Evolutionary conservation across 2,329 filamentous ascomycete species (phyloP).

Genomic region (Ceratocystis huliohia): DNA sequence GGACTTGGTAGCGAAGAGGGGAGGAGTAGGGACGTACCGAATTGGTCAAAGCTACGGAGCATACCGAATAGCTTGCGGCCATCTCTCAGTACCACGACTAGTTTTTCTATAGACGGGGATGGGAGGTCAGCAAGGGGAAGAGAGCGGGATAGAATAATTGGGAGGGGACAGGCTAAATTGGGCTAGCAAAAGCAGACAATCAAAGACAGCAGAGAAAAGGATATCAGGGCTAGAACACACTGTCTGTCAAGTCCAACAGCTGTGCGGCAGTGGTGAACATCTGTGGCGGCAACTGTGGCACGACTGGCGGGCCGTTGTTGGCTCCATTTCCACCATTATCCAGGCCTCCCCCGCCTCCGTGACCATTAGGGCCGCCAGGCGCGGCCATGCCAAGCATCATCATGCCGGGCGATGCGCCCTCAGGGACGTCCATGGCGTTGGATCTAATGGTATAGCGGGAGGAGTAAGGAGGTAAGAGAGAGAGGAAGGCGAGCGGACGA

Average conservation of each 20-base stretch:
- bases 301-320: conserved; percentile 34
- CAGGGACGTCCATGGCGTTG: conserved; percentile 11
- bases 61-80: conserved; percentile 90
- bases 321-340: neutral
- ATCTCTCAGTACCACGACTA: conserved; percentile 81
- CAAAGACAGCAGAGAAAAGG: neutral
- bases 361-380: conserved; percentile 24
- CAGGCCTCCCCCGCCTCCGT: neutral
- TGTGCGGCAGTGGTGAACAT: conserved; percentile 98
- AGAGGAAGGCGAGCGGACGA: neutral
- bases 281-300: conserved; percentile 66
- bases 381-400: conserved; percentile 20
- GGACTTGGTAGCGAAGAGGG: conserved; percentile 39
- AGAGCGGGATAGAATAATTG: neutral
- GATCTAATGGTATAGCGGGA: neutral
- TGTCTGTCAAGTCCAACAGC: conserved; percentile 90
- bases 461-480: neutral
- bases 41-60: conserved; percentile 92
- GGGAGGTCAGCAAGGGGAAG: neutral
- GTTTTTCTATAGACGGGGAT: conserved; percentile 58
- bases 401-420: conserved; percentile 13
- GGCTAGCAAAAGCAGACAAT: neutral
- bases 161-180: neutral
- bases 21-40: conserved; percentile 49
- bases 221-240: conserved; percentile 38